Conservation (phyloP, 768 basidiomycete species). For the Daedaleopsis nitida region DNA sequence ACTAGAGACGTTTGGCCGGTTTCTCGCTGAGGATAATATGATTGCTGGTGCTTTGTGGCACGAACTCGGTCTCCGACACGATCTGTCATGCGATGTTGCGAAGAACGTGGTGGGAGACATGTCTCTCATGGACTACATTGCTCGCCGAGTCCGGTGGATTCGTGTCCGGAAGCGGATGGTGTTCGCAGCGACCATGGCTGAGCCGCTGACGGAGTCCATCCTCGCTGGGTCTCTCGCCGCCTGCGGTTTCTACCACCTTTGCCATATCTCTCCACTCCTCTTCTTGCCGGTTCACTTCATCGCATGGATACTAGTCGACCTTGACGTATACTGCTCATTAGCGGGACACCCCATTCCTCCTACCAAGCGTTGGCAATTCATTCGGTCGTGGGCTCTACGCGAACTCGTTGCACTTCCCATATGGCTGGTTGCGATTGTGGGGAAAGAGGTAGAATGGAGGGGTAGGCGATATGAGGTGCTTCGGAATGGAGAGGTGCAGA, state of each 20-base stretch:
- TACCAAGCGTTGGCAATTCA: conserved; percentile 52
- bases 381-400: conserved; percentile 76
- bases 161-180: conserved; percentile 96
- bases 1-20: conserved; percentile 80
- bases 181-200: conserved; percentile 78
- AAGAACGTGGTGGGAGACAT: conserved; percentile 89
- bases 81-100: conserved; percentile 88
- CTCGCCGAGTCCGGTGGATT: conserved; percentile 93
- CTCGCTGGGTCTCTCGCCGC: conserved; percentile 67
- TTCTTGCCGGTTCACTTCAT: conserved; percentile 62
- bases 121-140: conserved; percentile 81
- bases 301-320: conserved; percentile 76
- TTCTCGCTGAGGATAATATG: conserved; percentile 98
- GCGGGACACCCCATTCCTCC: conserved; percentile 61
- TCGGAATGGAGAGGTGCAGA: conserved; percentile 68
- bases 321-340: conserved; percentile 80
- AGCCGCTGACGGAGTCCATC: conserved; percentile 91
- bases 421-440: conserved; percentile 79
- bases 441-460: conserved; percentile 85
- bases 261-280: conserved; percentile 52
- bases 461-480: conserved; percentile 77
- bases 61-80: conserved; percentile 84
- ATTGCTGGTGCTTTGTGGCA: conserved; percentile 93
- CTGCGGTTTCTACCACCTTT: conserved; percentile 52
- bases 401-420: conserved; percentile 89